Conservation (phyloP, 306 rosid genomes). For the Cicer yamashitae region DNA sequence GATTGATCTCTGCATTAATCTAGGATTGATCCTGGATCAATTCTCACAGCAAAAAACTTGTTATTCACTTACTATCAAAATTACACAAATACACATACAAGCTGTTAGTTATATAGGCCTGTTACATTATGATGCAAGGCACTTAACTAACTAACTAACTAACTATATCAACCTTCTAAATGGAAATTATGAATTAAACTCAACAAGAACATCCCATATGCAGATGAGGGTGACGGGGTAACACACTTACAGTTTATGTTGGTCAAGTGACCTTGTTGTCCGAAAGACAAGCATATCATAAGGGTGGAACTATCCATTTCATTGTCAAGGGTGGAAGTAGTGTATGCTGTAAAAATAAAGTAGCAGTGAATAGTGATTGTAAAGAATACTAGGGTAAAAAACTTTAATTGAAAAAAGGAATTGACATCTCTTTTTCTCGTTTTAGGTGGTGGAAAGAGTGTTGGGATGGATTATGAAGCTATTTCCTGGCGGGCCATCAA, state of each 20-base stretch:
- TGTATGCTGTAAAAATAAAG: slow-evolving; percentile 28
- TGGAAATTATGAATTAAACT: too few species aligned
- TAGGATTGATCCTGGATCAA: too few species aligned
- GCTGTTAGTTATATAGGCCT: too few species aligned
- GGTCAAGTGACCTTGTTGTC: not conserved
- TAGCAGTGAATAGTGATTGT: not conserved
- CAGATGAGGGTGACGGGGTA: slow-evolving; percentile 99
- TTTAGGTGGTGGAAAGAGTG: slow-evolving; percentile 94
- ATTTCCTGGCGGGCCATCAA: slow-evolving; percentile 93
- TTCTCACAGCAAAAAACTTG: too few species aligned
- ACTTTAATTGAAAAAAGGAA: slow-evolving; percentile 14
- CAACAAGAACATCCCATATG: slow-evolving; percentile 68
- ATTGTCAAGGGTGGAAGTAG: slow-evolving; percentile 7
- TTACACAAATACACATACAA: too few species aligned
- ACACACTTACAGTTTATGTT: not conserved
- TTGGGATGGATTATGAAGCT: slow-evolving; percentile 99
- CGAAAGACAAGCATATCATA: slow-evolving; percentile 16
- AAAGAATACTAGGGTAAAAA: slow-evolving; percentile 21
- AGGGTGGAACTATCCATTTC: not conserved
- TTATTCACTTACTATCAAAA: too few species aligned
- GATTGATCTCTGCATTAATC: too few species aligned
- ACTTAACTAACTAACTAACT: too few species aligned
- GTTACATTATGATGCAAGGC: too few species aligned
- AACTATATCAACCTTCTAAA: too few species aligned
- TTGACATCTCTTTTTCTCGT: slow-evolving; percentile 40